Evolutionary conservation across 441 rosid genomes (phyloP), one percentile per base, ranked within the genome.

Genomic region (Pelargonium citronellum): DNA sequence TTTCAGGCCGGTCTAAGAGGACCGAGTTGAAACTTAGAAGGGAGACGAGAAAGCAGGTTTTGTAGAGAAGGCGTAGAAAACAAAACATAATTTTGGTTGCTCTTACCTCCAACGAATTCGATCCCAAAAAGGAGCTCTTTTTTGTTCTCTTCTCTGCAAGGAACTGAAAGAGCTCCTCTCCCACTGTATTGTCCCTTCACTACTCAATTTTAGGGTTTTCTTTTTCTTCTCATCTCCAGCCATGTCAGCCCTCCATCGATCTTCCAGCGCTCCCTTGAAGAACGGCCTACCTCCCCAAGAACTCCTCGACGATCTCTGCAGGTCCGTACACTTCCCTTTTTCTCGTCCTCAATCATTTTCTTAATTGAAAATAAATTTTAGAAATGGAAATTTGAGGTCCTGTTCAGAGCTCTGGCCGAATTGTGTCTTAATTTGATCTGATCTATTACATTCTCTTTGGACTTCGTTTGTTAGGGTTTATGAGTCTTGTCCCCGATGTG

Each of bases 281-380:
- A 87, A 85, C 83, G 90, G 87, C 77, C 92, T 89, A 53, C 99
- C 99, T 57, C 91, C 97, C 7, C 89, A 89, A 76, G 96, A 90
- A 69, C 97, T 94, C 77, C 96, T 94, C 67, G 94, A 91, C 82
- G 96, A 94, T 87, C 97, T 94, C 71, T 94, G 97, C 95, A 91
- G 98, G 97, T 93, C 22, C 61, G 8, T 55, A 5, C 61, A 3
- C 61, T 55, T 16, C 58, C 20, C 58, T 51, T 15, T 55, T 7
- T 15, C 61, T 5, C 9, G 5, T 55, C 24, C 37, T 30, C 37
- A 30, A 30, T 30, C 37, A 0, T 30, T 30, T 3, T 30, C 37
- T 30, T 30, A 0, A 3, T 30, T n/a, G 61, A 20, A 6, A 15
- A 15, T 5, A 30, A 30, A 0, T 16, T 55, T 55, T 55, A 16